These are phyloP conservation scores for Kazachstania psychrophila DNA, from an alignment of 805 yeast genomes.

Conservation along the genomic window DNA sequence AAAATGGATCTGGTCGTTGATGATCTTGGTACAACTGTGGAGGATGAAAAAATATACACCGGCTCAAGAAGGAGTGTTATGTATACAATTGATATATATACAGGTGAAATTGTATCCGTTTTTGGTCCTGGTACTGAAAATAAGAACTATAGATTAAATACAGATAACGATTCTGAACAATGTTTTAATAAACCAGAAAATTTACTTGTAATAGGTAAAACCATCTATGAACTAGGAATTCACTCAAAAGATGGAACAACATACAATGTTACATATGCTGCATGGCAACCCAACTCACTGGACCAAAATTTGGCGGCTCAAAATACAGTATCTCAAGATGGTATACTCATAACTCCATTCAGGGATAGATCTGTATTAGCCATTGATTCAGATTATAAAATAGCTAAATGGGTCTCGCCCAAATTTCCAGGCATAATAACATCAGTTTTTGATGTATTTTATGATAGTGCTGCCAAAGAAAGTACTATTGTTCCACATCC, in stretches of 20 bases:
- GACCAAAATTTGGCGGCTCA: slow-evolving; percentile 47
- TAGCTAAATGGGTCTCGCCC: slow-evolving; percentile 67
- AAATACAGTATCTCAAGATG: slow-evolving; percentile 53
- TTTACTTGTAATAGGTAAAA: slow-evolving; percentile 54
- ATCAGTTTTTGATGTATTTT: slow-evolving; percentile 66
- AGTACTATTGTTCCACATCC: slow-evolving; percentile 65
- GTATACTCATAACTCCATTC: slow-evolving; percentile 72
- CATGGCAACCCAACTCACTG: slow-evolving; percentile 88
- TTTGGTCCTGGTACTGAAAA: slow-evolving; percentile 48
- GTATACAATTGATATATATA: slow-evolving; percentile 59
- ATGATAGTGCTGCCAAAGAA: slow-evolving; percentile 23
- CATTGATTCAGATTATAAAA: slow-evolving; percentile 54
- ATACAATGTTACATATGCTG: slow-evolving; percentile 80
- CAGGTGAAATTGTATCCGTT: slow-evolving; percentile 63
- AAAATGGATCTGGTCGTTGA: slow-evolving; percentile 38
- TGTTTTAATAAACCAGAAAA: slow-evolving; percentile 22
- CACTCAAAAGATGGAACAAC: slow-evolving; percentile 59
- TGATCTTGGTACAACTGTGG: slow-evolving; percentile 26
- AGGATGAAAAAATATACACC: slow-evolving; percentile 75
- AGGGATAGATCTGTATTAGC: slow-evolving; percentile 75
- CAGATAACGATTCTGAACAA: slow-evolving; percentile 2
- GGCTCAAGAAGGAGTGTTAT: slow-evolving; percentile 73
- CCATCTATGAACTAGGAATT: slow-evolving; percentile 66
- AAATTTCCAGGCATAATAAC: slow-evolving; percentile 63
- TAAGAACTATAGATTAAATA: slow-evolving; percentile 12